Evolutionary conservation across 495 filamentous ascomycete genomes (phyloP).

Genomic region (Hyaloscypha bicolor): DNA sequence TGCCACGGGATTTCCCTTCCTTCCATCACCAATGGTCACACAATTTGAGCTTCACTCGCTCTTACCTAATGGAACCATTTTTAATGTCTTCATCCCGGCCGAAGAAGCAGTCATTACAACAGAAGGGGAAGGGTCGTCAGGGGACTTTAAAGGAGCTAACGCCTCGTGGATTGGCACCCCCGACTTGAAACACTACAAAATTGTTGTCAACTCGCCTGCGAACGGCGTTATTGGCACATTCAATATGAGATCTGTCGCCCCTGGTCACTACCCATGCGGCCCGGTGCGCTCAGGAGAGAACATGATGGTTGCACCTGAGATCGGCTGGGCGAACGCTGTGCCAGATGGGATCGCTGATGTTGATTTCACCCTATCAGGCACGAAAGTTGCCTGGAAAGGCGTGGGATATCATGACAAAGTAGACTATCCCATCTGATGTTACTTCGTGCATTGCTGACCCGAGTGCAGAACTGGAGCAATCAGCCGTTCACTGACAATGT

Average conservation of each 20-base stretch:
- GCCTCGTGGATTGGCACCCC: background rate
- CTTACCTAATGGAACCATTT: constrained; percentile 17
- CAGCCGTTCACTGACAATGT: constrained; percentile 27
- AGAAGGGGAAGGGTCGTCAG: constrained; percentile 11
- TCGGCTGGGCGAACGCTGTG: constrained; percentile 43
- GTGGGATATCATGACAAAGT: background rate
- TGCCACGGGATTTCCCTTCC: background rate
- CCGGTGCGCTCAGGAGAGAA: constrained; percentile 31
- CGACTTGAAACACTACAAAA: constrained; percentile 8
- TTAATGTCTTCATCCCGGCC: background rate
- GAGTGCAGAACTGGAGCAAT: constrained; percentile 39
- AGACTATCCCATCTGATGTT: background rate
- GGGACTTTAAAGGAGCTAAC: background rate
- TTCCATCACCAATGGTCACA: constrained; percentile 4
- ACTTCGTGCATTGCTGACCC: background rate
- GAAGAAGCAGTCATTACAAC: constrained; percentile 6
- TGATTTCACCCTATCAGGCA: constrained; percentile 36
- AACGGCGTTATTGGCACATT: constrained; percentile 21
- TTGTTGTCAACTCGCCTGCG: background rate
- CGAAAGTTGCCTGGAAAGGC: constrained; percentile 17
- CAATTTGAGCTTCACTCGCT: background rate
- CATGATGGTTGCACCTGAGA: constrained; percentile 34
- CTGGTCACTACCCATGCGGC: constrained; percentile 28
- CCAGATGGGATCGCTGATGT: constrained; percentile 39
- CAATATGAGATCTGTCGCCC: constrained; percentile 13